Percentiles rank a stretch among this genome's conserved stretches.
These are phyloP conservation scores for Drosera spatulata DNA, from an alignment of 179 eudicot species.

Conservation along the genomic window DNA sequence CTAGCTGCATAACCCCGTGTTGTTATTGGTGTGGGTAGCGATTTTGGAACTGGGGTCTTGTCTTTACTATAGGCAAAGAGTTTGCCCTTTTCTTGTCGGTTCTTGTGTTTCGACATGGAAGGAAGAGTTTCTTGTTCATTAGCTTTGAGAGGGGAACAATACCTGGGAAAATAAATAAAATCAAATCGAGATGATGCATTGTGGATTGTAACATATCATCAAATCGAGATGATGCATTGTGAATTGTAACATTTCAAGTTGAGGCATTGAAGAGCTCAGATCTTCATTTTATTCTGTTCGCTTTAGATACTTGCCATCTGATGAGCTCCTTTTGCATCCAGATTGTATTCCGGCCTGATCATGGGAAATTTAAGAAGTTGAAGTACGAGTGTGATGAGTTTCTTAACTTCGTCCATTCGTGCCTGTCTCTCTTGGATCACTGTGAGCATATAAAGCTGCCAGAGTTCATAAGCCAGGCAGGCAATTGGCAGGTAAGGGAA, in stretches of 20 bases:
- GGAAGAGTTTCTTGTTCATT: too few species aligned
- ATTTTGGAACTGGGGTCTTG: too few species aligned
- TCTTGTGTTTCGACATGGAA: too few species aligned
- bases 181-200: too few species aligned
- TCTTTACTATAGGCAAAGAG: too few species aligned
- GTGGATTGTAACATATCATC: too few species aligned
- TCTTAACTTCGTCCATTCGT: slow-evolving; percentile 26
- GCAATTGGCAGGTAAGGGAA: slow-evolving; percentile 71
- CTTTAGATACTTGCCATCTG: slow-evolving; percentile 4
- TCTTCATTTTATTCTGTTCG: not conserved
- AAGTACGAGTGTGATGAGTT: slow-evolving; percentile 65
- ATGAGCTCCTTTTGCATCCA: slow-evolving; percentile 12
- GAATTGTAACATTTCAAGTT: not conserved
- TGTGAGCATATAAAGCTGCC: slow-evolving; percentile 18
- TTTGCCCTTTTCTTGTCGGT: too few species aligned
- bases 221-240: not conserved
- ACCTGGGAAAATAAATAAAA: too few species aligned
- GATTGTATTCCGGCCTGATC: slow-evolving; percentile 74
- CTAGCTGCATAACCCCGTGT: too few species aligned
- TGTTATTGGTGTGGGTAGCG: too few species aligned
- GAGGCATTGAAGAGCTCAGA: not conserved
- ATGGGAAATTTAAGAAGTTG: slow-evolving; percentile 56
- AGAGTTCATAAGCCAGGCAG: slow-evolving; percentile 31
- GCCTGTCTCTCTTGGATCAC: slow-evolving; percentile 26
- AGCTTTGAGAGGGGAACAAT: too few species aligned